phyloP scores from a whole-genome alignment of 2,329 filamentous ascomycete species.

The Esteya vermicola region DNA sequence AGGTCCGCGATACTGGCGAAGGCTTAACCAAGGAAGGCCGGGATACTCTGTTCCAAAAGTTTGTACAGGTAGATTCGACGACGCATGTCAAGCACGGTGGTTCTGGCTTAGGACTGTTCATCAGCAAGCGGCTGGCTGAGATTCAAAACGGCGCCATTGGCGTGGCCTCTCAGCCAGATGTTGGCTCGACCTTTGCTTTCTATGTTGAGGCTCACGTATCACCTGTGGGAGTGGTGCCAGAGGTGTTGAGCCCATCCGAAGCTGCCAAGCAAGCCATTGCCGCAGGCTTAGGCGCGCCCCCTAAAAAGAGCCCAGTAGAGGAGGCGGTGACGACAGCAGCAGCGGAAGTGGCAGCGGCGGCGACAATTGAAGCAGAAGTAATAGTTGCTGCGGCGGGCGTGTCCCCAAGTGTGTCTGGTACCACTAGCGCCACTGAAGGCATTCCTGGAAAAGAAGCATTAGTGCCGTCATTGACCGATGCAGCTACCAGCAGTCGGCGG shows the following conservation, averaged over 20 bases:
- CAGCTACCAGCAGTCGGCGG: too few species aligned
- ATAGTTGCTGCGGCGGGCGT: too few species aligned
- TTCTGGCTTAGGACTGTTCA: constrained; percentile 65
- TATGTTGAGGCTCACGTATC: constrained; percentile 48
- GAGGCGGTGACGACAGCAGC: neutral
- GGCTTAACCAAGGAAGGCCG: constrained; percentile 59
- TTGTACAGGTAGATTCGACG: constrained; percentile 61
- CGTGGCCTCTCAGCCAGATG: constrained; percentile 51
- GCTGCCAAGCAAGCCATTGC: constrained; percentile 4
- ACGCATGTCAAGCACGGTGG: constrained; percentile 71
- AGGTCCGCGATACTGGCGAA: constrained; percentile 64
- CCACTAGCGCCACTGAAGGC: too few species aligned
- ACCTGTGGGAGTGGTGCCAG: constrained; percentile 22
- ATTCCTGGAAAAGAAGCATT: too few species aligned
- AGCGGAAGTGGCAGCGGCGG: neutral
- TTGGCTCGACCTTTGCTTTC: constrained; percentile 64
- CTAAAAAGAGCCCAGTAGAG: neutral
- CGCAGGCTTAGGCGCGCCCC: neutral
- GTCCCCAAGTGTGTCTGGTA: too few species aligned
- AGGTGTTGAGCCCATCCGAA: constrained; percentile 17
- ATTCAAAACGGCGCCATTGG: constrained; percentile 70
- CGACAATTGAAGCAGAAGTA: too few species aligned
- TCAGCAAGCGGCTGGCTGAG: constrained; percentile 65
- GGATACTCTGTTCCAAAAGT: constrained; percentile 62
- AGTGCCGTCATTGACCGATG: too few species aligned